Base-by-base conservation (phyloP, 495 filamentous ascomycete species). In the Penicillium antarcticum region DNA sequence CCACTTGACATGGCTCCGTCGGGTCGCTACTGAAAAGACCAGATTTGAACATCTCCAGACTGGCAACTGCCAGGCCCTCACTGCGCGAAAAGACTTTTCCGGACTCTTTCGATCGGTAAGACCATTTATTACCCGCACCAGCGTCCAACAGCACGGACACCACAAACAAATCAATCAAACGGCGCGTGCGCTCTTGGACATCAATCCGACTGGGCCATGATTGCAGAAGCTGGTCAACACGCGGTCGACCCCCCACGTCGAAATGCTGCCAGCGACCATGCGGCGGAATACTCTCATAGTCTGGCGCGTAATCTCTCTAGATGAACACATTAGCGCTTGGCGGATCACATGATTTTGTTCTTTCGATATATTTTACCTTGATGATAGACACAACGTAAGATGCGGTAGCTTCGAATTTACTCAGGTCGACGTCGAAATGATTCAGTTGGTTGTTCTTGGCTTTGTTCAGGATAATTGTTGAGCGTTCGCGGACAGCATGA, bases 41-140 rank as follows among this genome's bases (percentile, higher is more conserved):
- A 45, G 82, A 78, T 71, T 94, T 96, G 74, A 97, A 98, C 94
- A 98, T 98, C 61, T 97, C 94, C 63, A 98, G 70, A 66, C 87
- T 92, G 18, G 95, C 94, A 38, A 98, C 86, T 5, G 94, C 94
- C 55, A 98, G 75, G 18, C 94, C 94, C 66, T 98, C 94, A 47
- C 91, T 96, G 34, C 94, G 81, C 34, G 84, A 79, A 64, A 91
- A 97, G 12, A 87, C 61, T 51, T 84, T 87, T 26, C 92, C 92
- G 53, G 91, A 95, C 63, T 97, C 90, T 56, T 87, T 87, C 50
- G 89, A 91, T 71, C 86, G 91, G 71, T 95, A 98, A 34, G 84
- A 87, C 85, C 85, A 88, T 45, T 73, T 74, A 38, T 74, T 80
- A 5, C 85, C 85, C 4, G 85, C 83, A 32, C 84, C 85, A 2